Evolutionary conservation across 495 filamentous ascomycete genomes (phyloP).

Genomic region (Cenococcum geophilum): DNA sequence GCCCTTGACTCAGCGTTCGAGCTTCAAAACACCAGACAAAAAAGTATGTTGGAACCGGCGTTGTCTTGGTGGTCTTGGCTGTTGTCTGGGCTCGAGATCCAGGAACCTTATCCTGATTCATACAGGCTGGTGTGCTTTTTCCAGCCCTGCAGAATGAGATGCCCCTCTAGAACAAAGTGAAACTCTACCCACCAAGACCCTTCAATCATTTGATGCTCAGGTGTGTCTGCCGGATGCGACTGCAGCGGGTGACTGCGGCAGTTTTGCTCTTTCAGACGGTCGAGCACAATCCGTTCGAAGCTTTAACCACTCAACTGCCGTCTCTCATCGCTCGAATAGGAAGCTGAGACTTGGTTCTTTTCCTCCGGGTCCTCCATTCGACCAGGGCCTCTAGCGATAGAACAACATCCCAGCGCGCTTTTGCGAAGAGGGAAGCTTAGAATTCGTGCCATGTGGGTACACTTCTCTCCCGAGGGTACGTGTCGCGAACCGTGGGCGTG

Average conservation of each 20-base stretch:
- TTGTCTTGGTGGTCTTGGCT: neutral
- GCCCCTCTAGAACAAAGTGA: neutral
- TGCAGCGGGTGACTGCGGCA: neutral
- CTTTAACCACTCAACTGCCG: neutral
- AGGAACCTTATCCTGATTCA: neutral
- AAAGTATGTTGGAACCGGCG: neutral
- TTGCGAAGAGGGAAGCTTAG: neutral
- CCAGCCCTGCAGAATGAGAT: neutral
- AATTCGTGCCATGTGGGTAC: slow-evolving; percentile 7
- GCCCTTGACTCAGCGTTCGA: slow-evolving; percentile 1
- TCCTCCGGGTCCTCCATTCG: neutral
- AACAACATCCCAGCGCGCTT: neutral
- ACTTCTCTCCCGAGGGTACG: slow-evolving; percentile 2
- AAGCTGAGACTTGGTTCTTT: neutral
- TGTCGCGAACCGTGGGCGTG: neutral
- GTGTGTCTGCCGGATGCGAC: slow-evolving; percentile 1
- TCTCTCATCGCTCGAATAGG: slow-evolving; percentile 3
- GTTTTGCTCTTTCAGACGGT: neutral
- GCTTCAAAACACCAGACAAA: neutral
- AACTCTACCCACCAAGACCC: neutral
- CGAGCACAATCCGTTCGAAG: slow-evolving; percentile 6
- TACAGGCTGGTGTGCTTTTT: neutral
- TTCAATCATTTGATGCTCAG: neutral
- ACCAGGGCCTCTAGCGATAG: neutral
- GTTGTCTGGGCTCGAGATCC: neutral